phyloP scores from a whole-genome alignment of 805 yeast genomes.

The Zygosaccharomyces bailii region DNA sequence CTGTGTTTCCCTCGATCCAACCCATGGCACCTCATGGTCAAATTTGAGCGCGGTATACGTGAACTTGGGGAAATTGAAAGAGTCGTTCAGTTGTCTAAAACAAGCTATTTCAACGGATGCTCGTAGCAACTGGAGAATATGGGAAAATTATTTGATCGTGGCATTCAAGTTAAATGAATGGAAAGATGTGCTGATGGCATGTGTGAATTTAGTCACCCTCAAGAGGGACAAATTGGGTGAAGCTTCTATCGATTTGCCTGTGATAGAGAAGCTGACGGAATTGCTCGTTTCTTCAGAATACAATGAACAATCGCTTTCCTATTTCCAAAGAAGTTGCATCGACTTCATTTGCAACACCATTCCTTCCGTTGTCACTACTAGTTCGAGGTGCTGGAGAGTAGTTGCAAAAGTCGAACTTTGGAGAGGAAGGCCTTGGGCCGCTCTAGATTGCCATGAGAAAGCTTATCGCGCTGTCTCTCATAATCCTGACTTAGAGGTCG shows the following conservation, averaged over 20 bases:
- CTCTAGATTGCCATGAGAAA: slow-evolving; percentile 80
- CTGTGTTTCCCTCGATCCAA: slow-evolving; percentile 81
- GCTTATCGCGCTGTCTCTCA: slow-evolving; percentile 73
- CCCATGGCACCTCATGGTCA: slow-evolving; percentile 83
- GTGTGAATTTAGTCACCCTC: slow-evolving; percentile 56
- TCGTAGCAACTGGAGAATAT: slow-evolving; percentile 79
- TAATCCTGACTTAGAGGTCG: slow-evolving; percentile 58
- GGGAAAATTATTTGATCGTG: slow-evolving; percentile 81
- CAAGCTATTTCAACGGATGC: slow-evolving; percentile 73
- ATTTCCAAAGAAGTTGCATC: slow-evolving; percentile 65
- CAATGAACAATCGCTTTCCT: slow-evolving; percentile 45
- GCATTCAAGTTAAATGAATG: slow-evolving; percentile 82
- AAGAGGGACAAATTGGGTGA: slow-evolving; percentile 59
- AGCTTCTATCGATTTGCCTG: slow-evolving; percentile 65
- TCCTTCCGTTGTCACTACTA: slow-evolving; percentile 64
- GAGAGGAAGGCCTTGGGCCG: slow-evolving; percentile 84
- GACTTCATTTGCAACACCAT: slow-evolving; percentile 67
- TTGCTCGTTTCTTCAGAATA: slow-evolving; percentile 53
- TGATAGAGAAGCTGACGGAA: slow-evolving; percentile 70
- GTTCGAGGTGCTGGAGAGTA: slow-evolving; percentile 67
- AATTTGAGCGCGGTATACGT: slow-evolving; percentile 81
- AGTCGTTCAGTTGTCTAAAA: slow-evolving; percentile 81
- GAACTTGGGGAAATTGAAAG: slow-evolving; percentile 58
- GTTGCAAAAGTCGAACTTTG: slow-evolving; percentile 84
- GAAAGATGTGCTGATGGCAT: slow-evolving; percentile 80